Evolutionary conservation across 176 grass and related monocot species (phyloP).

Genomic region (Areca catechu): DNA sequence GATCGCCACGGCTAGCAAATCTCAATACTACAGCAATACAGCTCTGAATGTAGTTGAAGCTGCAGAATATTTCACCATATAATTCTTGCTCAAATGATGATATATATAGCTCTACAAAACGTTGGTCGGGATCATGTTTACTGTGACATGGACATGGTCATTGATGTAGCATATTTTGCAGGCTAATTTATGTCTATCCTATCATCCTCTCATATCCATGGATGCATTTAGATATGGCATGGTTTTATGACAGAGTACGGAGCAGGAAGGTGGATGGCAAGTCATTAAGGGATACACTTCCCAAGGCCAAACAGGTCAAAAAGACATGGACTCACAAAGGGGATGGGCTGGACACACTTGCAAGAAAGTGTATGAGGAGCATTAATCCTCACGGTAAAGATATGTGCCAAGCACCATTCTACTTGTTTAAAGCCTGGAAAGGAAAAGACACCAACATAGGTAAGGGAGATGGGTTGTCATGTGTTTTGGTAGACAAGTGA

Average conservation of each 20-base stretch:
- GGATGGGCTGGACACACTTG: slow-evolving; percentile 3
- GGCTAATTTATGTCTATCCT: no score
- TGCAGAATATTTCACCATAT: not conserved
- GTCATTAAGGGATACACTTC: not conserved
- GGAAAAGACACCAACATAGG: slow-evolving; percentile 6
- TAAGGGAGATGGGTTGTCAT: slow-evolving; percentile 11
- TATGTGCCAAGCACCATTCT: slow-evolving; percentile 1
- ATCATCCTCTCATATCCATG: no score
- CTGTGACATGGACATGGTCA: no score
- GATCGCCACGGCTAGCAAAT: no score
- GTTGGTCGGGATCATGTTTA: no score
- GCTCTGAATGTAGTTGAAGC: no score
- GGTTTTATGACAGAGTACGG: no score
- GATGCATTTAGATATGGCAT: not conserved
- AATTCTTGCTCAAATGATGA: no score
- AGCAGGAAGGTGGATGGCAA: not conserved
- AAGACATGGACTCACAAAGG: slow-evolving; percentile 6
- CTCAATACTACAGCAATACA: no score
- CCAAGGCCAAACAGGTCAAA: slow-evolving; percentile 5
- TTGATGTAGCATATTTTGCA: no score
- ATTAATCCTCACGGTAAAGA: not conserved
- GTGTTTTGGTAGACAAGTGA: slow-evolving; percentile 13
- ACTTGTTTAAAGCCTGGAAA: slow-evolving; percentile 5
- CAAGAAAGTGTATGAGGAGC: slow-evolving; percentile 1
- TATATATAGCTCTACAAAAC: no score